These are phyloP conservation scores for Tuber aestivum DNA, from an alignment of 495 filamentous ascomycete species.

Conservation along the genomic window DNA sequence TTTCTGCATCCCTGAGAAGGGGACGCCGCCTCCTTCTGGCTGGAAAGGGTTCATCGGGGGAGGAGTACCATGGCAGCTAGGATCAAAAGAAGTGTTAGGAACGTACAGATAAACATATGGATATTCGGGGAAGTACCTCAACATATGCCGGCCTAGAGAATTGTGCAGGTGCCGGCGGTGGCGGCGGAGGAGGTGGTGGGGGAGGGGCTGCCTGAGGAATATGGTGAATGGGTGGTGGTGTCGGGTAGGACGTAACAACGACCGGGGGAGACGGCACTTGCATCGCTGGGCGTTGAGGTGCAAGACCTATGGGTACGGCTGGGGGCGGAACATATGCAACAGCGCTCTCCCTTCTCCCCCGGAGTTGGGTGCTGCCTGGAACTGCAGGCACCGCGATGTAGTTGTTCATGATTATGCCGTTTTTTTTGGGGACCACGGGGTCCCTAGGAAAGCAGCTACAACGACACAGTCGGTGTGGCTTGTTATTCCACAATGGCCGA, in stretches of 20 bases:
- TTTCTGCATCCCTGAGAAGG: not conserved
- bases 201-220: constrained; percentile 10
- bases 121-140: constrained; percentile 9
- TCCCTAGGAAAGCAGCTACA: constrained; percentile 31
- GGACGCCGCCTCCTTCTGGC: constrained; percentile 20
- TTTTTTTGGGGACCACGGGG: constrained; percentile 13
- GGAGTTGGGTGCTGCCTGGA: constrained; percentile 28
- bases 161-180: constrained; percentile 19
- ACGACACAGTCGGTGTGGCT: constrained; percentile 41
- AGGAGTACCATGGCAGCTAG: constrained; percentile 40
- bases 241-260: not conserved
- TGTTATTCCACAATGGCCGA: constrained; percentile 36
- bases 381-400: constrained; percentile 38
- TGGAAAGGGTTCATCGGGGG: constrained; percentile 35
- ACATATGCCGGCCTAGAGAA: not conserved
- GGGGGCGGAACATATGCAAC: constrained; percentile 22
- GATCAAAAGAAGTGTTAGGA: constrained; percentile 10
- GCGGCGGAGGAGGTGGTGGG: constrained; percentile 13
- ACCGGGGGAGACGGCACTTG: not conserved
- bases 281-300: constrained; percentile 5
- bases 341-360: constrained; percentile 29
- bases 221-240: constrained; percentile 16
- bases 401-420: constrained; percentile 35
- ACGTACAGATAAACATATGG: not conserved
- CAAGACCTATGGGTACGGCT: not conserved